Evolutionary conservation across 305 asterid species (phyloP).

Genomic region (Rubia tinctorum): DNA sequence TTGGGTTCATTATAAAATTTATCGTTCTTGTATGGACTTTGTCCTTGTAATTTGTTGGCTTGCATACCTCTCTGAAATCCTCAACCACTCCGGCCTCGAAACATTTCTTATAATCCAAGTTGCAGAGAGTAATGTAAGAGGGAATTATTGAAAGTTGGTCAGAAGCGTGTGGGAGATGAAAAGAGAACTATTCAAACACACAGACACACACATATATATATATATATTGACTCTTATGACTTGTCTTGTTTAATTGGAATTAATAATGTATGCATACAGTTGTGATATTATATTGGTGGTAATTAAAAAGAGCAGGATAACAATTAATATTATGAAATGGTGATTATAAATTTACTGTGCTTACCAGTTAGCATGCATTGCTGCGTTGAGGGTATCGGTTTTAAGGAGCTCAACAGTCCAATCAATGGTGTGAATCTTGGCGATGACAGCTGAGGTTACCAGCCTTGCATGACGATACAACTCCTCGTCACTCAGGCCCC

Average conservation of each 20-base stretch:
- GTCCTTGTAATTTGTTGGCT: not conserved
- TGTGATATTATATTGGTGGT: no score
- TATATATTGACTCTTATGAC: no score
- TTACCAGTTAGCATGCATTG: conserved; percentile 57
- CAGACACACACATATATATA: no score
- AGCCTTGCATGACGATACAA: conserved; percentile 51
- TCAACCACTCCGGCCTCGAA: not conserved
- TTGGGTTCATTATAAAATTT: not conserved
- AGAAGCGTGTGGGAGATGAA: not conserved
- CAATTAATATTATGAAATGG: not conserved
- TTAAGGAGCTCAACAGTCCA: conserved; percentile 74
- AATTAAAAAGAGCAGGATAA: no score
- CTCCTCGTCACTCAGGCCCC: conserved; percentile 38
- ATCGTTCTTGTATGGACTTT: not conserved
- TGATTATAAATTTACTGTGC: not conserved
- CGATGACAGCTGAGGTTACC: conserved; percentile 62
- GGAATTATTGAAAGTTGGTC: not conserved
- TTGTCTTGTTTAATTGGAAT: no score
- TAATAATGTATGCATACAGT: no score
- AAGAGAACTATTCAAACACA: no score
- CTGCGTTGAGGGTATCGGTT: conserved; percentile 46
- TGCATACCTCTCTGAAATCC: not conserved
- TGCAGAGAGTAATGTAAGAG: no score
- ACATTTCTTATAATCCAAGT: not conserved
- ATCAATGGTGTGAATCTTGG: conserved; percentile 69